Evolutionary conservation across 345 rosid species (phyloP), one percentile per base, ranked within the genome.

Genomic region (Brassica cretica): DNA sequence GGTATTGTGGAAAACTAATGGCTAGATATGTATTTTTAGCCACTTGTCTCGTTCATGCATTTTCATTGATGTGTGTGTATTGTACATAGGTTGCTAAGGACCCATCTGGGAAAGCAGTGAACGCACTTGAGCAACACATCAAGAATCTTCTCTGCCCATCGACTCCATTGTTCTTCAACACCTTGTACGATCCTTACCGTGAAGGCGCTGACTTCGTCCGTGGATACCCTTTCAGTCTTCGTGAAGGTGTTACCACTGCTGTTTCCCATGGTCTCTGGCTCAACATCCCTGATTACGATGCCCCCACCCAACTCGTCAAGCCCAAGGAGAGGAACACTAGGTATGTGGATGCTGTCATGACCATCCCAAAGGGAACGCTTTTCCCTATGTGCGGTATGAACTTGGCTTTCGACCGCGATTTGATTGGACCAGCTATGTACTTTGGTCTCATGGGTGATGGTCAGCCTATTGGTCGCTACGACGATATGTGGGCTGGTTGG

Each of bases 401-500:
- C 56, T 81, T 94, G 88, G 89, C 88, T 11, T 94, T 94, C 29
- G 86, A 92, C 84, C 95, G 99, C 44, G 89, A 89, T 19, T 74
- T 94, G 82, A 94, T 94, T n/a, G 98, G 97, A 12, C 93, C 97
- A 27, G 97, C 98, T 53, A 92, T 94, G 97, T 94, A 94, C 88
- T 92, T 94, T 11, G 97, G 97, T 68, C 97, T 94, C 67, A 92
- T 91, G 98, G 97, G 98, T 14, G 97, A 94, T 55, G 98, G 97
- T 68, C 97, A 94, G 82, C 97, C 97, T 55, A 92, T 94, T 30
- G 96, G 94, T 58, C 95, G 99, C 5, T 92, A 92, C 12, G 98
- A 92, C 5, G 97, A 92, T 72, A 94, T 94, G 99, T 94, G 99
- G 99, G 98, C 97, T 62, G 97, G 98, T 72, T 94, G 98, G 97